Base-by-base conservation (phyloP, 257 asterid genomes). In the Datura wrightii region DNA sequence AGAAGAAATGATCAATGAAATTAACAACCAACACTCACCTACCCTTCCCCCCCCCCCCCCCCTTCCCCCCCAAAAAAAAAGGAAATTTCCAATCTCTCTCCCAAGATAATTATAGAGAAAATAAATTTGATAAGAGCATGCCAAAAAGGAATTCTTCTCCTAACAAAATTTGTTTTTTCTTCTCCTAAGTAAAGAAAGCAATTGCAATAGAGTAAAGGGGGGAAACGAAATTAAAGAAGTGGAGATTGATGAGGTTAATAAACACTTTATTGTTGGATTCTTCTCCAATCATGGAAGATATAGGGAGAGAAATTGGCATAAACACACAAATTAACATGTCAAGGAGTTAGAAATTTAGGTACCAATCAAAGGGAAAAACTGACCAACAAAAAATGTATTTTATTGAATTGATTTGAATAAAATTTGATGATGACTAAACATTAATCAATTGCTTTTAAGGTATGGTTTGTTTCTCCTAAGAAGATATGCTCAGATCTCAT, bases 401-500 rank as follows among this genome's bases (percentile, higher is more conserved):
- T 71, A 10, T 50, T 42, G 8, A 70, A 42, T 70, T 70, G 55
- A 70, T 42, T 70, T 42, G 18, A 71, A n/a, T 42, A 18, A 8
- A 2, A 18, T 10, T 42, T 18, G 3, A 42, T 71, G 24, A 42
- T 71, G 55, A 42, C 55, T 42, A 42, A 71, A n/a, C 55, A 42
- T 18, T 71, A n/a, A 48, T 44, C 79, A 71, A 24, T n/a, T 71
- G 16, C 56, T 71, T 42, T 44, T 44, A 42, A 5, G 54, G 5
- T 44, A 71, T 6, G 10, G 18, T 18, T 18, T 10, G 24, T 10
- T n/a, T 44, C 54, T 36, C 53, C 10, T 0, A 44, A 2, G 56
- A 71, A 44, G 80, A 71, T 71, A 44, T 71, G 39, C n/a, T 5
- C 3, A 71, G 56, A 71, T 71, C 39, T 71, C 56, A 71, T n/a